A percentile compares a stretch with the other conserved stretches of the same genome.
Evolutionary conservation across 257 asterid genomes (phyloP).

Genomic region (Salvia splendens): DNA sequence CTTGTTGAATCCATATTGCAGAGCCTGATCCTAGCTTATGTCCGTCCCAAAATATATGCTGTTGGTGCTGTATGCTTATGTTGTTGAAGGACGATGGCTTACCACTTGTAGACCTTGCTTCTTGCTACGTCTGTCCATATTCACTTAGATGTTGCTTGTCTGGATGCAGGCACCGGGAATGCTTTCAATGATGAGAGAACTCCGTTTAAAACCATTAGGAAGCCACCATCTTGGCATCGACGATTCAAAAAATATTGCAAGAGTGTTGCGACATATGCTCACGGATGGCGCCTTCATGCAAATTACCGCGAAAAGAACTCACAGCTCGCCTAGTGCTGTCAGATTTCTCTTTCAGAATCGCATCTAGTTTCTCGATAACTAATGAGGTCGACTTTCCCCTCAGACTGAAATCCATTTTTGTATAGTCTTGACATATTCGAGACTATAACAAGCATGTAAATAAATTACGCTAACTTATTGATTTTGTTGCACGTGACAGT

Average conservation of each 20-base stretch:
- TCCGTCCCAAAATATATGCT: too few relatives aligned
- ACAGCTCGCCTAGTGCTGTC: slow-evolving; percentile 44
- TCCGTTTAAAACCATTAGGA: slow-evolving; percentile 57
- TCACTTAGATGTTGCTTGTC: slow-evolving; percentile 12
- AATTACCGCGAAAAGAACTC: slow-evolving; percentile 68
- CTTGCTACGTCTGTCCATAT: neutral
- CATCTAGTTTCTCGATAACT: slow-evolving; percentile 33
- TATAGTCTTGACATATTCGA: neutral
- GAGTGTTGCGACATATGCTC: slow-evolving; percentile 74
- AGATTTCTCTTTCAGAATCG: slow-evolving; percentile 64
- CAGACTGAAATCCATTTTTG: neutral
- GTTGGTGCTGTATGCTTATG: neutral
- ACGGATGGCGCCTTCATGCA: slow-evolving; percentile 82
- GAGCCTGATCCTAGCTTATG: too few relatives aligned
- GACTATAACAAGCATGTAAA: too few relatives aligned
- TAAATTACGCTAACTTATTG: too few relatives aligned
- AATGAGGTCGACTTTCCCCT: neutral
- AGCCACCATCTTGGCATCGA: slow-evolving; percentile 96
- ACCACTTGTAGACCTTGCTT: too few relatives aligned
- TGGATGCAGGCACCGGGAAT: slow-evolving; percentile 74
- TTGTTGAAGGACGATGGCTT: neutral
- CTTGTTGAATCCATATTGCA: too few relatives aligned
- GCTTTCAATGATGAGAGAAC: slow-evolving; percentile 90
- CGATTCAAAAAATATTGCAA: slow-evolving; percentile 75
- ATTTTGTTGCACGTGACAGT: too few relatives aligned